Evolutionary conservation across 2,329 filamentous ascomycete genomes (phyloP), one percentile per base, ranked within the genome.

Genomic region (Aureobasidium lini): DNA sequence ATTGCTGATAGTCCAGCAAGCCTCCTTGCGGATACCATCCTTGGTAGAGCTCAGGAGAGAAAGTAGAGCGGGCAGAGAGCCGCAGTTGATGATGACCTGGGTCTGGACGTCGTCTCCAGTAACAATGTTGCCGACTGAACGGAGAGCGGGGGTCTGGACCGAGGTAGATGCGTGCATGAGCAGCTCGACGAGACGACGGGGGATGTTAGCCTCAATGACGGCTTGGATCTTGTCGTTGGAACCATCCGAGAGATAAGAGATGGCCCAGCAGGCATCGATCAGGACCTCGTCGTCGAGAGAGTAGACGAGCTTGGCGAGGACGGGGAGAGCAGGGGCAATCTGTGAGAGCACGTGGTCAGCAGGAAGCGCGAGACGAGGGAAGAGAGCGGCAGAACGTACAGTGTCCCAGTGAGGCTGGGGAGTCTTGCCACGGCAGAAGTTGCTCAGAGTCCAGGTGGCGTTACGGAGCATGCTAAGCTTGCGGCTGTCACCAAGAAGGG

Each of bases 1-100:
- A 82, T 99, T 99, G 72, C 92, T 96, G 68, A 99, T 99, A 53
- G 94, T 99, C 94, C 94, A 99, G 85, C 94, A 99, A 31, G 94
- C 94, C 77, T 99, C 94, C 82, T 99, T 99, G 66, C 94, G 90
- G 66, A 99, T 99, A 29, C 94, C 94, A 70, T 99, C 94, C 83
- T 99, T 99, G 71, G 90, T 94, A 37, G 93, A 97, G 81, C 92
- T 93, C 64, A 99, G 80, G 16, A 99, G 86, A 37, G 92, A 94
- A 54, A 97, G 80, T n/a, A 99, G 84, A 65, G 92, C 95, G 43
- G 92, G 86, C 48, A 99, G 83, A 66, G 94, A 87, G 62, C 94
- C 93, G 69, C 92, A 96, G 84, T 99, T 99, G 77, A 99, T 99
- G 75, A 99, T 96, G 66, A 99, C 91, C 76, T 99, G 94, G 28